Evolutionary conservation across 208 protist species (phyloP).

Genomic region (Trypanosomatidae sp.): DNA sequence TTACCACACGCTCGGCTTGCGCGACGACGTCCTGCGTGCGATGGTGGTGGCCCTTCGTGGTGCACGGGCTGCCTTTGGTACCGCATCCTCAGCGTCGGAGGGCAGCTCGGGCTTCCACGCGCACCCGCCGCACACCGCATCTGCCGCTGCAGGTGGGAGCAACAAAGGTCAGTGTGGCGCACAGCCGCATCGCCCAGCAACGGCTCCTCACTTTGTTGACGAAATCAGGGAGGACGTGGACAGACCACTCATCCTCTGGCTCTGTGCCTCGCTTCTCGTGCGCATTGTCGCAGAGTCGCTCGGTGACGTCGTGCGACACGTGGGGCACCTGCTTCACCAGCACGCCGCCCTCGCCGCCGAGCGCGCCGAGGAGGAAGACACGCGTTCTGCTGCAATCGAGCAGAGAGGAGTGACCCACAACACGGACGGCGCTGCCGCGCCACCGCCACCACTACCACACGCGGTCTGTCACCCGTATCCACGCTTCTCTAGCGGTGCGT

Average conservation of each 20-base stretch:
- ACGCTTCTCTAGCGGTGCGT: conserved; percentile 33
- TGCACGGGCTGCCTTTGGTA: too few relatives aligned
- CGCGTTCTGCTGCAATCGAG: background rate
- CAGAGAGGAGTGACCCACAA: too few relatives aligned
- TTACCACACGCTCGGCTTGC: conserved; percentile 60
- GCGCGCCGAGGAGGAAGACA: conserved; percentile 13
- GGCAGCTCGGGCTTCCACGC: too few relatives aligned
- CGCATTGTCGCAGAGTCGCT: conserved; percentile 71
- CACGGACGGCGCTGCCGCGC: background rate
- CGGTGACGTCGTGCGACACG: conserved; percentile 73
- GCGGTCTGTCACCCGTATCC: conserved; percentile 19
- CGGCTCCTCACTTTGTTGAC: conserved; percentile 15
- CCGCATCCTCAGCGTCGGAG: too few relatives aligned
- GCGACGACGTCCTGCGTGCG: conserved; percentile 35
- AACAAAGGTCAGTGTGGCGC: too few relatives aligned
- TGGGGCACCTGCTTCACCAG: conserved; percentile 59
- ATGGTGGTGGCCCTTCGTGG: conserved; percentile 33
- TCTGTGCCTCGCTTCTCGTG: conserved; percentile 57
- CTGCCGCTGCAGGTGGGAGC: too few relatives aligned
- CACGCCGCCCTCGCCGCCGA: conserved; percentile 67
- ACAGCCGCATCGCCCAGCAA: too few relatives aligned
- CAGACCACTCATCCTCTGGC: conserved; percentile 64
- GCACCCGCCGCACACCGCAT: too few relatives aligned
- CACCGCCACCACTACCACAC: background rate
- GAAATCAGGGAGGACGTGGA: conserved; percentile 32